Base-by-base conservation (phyloP, 345 rosid genomes). In the Corchorus olitorius region DNA sequence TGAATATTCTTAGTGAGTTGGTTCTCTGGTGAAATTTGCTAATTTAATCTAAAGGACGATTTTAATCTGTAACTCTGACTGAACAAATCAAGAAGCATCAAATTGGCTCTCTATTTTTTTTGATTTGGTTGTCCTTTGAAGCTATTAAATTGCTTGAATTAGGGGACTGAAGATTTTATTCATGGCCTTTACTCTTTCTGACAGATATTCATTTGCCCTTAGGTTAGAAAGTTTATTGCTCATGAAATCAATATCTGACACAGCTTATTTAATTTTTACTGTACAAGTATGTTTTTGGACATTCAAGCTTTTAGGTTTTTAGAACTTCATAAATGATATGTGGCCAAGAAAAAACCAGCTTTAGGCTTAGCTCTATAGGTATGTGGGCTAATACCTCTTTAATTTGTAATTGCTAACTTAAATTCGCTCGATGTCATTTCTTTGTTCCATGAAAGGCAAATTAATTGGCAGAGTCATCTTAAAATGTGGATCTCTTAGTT, bases 81-180 rank as follows among this genome's bases (percentile, higher is more conserved):
- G 59, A 50, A 55, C 70, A 58, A 72, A 81, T 74, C 62, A 75
- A 63, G 72, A 58, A 53, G 68, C 60, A 62, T 73, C n/a, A 37
- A 20, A 56, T 65, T 78, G 56, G 45, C 33, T 45, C 72, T 59
- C 4, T 52, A 67, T 34, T 50, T 75, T 50, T 75, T 65, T 75
- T n/a, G 19, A 13, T 49, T 62, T n/a, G 35, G 52, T 46, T 27
- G 62, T 64, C 65, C 17, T 73, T 73, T 75, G 61, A 43, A 65
- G 73, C 17, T 54, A 71, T 54, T 46, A 33, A 79, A 59, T 74
- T 64, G 33, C 56, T 61, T 70, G 50, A 53, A 53, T 60, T 54
- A 16, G 33, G 76, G 22, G 52, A 71, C 73, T 15, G 53, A 19
- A 14, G 37, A 16, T 55, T 27, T 48, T 74, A 22, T 65, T n/a